phyloP scores from a whole-genome alignment of 2,329 filamentous ascomycete species.

The Talaromyces rugulosus region DNA sequence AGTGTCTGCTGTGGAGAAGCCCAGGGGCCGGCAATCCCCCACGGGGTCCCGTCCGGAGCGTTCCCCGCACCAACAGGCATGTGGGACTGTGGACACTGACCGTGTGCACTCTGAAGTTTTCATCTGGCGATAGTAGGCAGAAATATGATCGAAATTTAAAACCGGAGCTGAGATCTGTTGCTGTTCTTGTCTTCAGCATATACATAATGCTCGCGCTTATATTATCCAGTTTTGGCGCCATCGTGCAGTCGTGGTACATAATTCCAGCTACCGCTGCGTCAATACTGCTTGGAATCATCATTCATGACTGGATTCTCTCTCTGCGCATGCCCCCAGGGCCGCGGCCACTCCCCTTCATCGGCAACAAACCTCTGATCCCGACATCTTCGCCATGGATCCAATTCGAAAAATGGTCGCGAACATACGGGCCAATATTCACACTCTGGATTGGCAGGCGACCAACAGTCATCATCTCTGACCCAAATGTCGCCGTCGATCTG shows the following conservation, averaged over 20 bases:
- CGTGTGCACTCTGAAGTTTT: neutral
- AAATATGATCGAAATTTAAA: neutral
- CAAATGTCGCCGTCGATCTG: slow-evolving; percentile 30
- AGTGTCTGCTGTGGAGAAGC: neutral
- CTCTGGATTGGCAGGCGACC: slow-evolving; percentile 32
- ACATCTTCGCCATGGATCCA: slow-evolving; percentile 23
- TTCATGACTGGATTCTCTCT: slow-evolving; percentile 18
- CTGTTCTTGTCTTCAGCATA: neutral
- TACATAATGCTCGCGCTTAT: neutral
- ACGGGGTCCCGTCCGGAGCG: neutral
- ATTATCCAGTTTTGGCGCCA: neutral
- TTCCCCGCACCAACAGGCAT: neutral
- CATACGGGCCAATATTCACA: slow-evolving; percentile 34
- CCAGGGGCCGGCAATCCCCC: neutral
- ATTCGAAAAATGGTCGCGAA: slow-evolving; percentile 29
- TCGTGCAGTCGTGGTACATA: neutral
- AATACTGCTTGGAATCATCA: slow-evolving; percentile 17
- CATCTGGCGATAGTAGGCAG: too few species aligned
- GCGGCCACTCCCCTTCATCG: slow-evolving; percentile 22
- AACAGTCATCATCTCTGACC: slow-evolving; percentile 32
- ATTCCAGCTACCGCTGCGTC: neutral
- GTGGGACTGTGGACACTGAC: neutral
- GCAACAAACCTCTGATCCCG: slow-evolving; percentile 23
- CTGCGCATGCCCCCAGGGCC: slow-evolving; percentile 29
- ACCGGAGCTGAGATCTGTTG: too few species aligned